Conservation (phyloP, 2,329 filamentous ascomycete species). For the Blumeria hordei region DNA sequence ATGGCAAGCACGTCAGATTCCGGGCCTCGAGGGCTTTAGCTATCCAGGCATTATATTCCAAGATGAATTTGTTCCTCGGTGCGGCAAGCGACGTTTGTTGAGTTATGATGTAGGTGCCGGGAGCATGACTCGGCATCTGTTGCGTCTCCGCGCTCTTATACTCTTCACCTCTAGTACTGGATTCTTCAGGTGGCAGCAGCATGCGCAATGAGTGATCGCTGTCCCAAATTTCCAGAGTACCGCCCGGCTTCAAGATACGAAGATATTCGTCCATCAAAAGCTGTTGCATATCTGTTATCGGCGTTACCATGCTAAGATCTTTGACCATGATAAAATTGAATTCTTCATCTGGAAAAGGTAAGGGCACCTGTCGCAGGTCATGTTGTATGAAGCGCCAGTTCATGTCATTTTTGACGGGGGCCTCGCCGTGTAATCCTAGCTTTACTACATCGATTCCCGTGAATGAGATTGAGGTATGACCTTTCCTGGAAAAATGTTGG, state of each 20-base stretch:
- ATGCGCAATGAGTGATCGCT: slow-evolving; percentile 67
- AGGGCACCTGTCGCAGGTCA: slow-evolving; percentile 49
- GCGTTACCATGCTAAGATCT: slow-evolving; percentile 45
- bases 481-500: slow-evolving; percentile 46
- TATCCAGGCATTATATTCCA: slow-evolving; percentile 68
- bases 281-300: slow-evolving; percentile 30
- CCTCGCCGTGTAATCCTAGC: slow-evolving; percentile 23
- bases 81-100: slow-evolving; percentile 60
- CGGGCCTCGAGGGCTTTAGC: slow-evolving; percentile 48
- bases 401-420: slow-evolving; percentile 31
- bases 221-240: slow-evolving; percentile 72
- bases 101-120: slow-evolving; percentile 63
- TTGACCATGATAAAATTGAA: slow-evolving; percentile 83
- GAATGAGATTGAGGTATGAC: slow-evolving; percentile 47
- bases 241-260: slow-evolving; percentile 53
- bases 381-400: slow-evolving; percentile 78
- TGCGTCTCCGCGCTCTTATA: slow-evolving; percentile 35
- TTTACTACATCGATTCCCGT: slow-evolving; percentile 65
- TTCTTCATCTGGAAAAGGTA: slow-evolving; percentile 55
- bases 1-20: slow-evolving; percentile 50
- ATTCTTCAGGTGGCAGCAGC: slow-evolving; percentile 46
- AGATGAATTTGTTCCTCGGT: slow-evolving; percentile 58
- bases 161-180: slow-evolving; percentile 12
- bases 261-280: slow-evolving; percentile 44
- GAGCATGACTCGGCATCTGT: slow-evolving; percentile 27